Base-by-base conservation (phyloP, 495 filamentous ascomycete species). In the Aspergillus haitiensis region DNA sequence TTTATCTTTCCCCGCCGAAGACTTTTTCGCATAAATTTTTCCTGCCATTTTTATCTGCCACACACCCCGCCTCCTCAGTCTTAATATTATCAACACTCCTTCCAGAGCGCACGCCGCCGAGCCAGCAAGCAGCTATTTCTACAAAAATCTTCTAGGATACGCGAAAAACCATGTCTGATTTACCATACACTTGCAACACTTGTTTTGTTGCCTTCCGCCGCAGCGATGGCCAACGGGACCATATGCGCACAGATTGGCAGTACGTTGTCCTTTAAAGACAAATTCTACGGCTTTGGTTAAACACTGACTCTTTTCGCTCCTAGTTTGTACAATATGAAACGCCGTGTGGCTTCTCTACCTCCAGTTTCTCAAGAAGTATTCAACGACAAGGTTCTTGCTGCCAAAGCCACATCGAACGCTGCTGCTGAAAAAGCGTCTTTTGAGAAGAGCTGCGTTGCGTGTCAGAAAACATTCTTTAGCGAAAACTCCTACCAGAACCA, bases 181-280 rank as follows among this genome's bases (percentile, higher is more conserved):
- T 97, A 72, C 93, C 93, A 2, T 98, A 91, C 73, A 97, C 94
- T 46, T 98, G 94, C 83, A 98, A 98, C 77, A 91, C 93, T 34
- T 98, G 94, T 66, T 92, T 96, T 64, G 92, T 98, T 58, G 94
- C 94, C 34, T 98, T 97, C 76, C 87, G 93, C 65, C 89, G 88
- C 70, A 88, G 88, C 70, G 93, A 98, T 70, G 84, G 92, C n/a
- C 94, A 98, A 73, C 84, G 92, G 63, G 86, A 85, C 47, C 94
- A 98, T 69, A 98, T 98, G 92, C 91, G 92, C 66, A 91, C 85
- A 65, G 94, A 98, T 73, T 98, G 94, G 93, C 93, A 98, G 93
- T 97, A 85, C 72, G 92, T 85, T 33, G 50, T 56, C 37, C 53
- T 16, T 12, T 11, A 37, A 16, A 8, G n/a, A 32, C 49, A 35